These are phyloP conservation scores for Blastobotrys chiropterorum DNA, from an alignment of 805 yeast species.

Conservation along the genomic window DNA sequence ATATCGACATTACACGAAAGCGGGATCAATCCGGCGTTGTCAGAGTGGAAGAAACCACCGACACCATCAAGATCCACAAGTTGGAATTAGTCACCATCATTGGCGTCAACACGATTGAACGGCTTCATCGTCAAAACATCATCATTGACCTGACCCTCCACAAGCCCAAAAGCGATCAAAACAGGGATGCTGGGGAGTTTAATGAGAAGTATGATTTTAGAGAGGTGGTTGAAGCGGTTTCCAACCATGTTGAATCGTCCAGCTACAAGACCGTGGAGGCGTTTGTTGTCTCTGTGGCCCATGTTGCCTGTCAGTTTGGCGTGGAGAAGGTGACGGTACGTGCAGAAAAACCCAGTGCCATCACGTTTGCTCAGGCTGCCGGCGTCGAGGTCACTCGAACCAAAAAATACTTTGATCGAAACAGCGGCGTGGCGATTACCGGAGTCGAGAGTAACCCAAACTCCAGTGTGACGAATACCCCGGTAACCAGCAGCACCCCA, in stretches of 20 bases:
- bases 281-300: conserved; percentile 66
- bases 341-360: conserved; percentile 84
- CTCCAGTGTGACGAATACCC: not conserved
- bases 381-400: conserved; percentile 69
- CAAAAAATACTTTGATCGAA: conserved; percentile 34
- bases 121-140: conserved; percentile 75
- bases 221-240: conserved; percentile 42
- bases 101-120: conserved; percentile 89
- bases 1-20: conserved; percentile 36
- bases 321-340: conserved; percentile 45
- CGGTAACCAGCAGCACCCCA: not conserved
- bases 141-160: conserved; percentile 48
- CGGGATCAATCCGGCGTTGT: conserved; percentile 18
- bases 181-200: conserved; percentile 7
- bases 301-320: conserved; percentile 40
- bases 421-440: conserved; percentile 10
- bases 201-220: conserved; percentile 34
- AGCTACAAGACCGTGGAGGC: conserved; percentile 93
- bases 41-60: conserved; percentile 21
- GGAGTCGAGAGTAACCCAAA: conserved; percentile 26
- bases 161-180: conserved; percentile 24
- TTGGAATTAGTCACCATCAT: conserved; percentile 67
- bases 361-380: conserved; percentile 80
- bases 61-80: conserved; percentile 40
- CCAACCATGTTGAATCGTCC: conserved; percentile 63